Conservation (phyloP, 495 filamentous ascomycete species). For the Penicillium steckii region DNA sequence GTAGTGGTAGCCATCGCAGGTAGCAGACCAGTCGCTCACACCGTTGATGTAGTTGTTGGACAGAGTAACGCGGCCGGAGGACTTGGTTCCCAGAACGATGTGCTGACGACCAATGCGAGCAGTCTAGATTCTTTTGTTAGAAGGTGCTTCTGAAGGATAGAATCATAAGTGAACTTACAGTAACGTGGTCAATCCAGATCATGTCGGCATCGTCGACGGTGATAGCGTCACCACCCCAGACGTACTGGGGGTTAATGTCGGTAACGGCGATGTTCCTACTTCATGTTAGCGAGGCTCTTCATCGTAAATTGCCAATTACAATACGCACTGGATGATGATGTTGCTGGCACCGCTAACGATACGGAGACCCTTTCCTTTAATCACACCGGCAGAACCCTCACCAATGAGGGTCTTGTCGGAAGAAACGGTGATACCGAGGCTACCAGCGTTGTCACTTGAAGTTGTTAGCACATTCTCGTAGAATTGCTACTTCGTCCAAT, state of each 20-base stretch:
- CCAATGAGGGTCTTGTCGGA: slow-evolving; percentile 48
- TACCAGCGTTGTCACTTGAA: slow-evolving; percentile 39
- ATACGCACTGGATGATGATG: slow-evolving; percentile 44
- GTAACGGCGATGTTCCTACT: slow-evolving; percentile 46
- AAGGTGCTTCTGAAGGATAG: background rate
- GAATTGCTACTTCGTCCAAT: background rate
- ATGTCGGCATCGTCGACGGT: slow-evolving; percentile 41
- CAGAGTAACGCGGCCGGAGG: slow-evolving; percentile 43
- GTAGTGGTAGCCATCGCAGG: slow-evolving; percentile 47
- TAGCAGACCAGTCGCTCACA: slow-evolving; percentile 36
- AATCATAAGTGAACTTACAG: slow-evolving; percentile 11
- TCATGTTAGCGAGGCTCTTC: background rate
- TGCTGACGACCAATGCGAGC: slow-evolving; percentile 47
- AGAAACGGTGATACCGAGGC: slow-evolving; percentile 41
- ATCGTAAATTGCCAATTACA: background rate
- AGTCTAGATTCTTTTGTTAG: slow-evolving; percentile 22
- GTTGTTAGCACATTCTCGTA: background rate
- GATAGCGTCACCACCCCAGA: slow-evolving; percentile 51
- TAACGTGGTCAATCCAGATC: slow-evolving; percentile 51
- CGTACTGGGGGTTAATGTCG: slow-evolving; percentile 48
- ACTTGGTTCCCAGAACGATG: slow-evolving; percentile 39
- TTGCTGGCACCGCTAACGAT: slow-evolving; percentile 44
- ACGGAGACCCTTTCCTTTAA: slow-evolving; percentile 46
- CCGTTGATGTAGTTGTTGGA: slow-evolving; percentile 50
- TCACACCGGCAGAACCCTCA: slow-evolving; percentile 33